Evolutionary conservation across 139 green algal species (phyloP).

Genomic region (Cymbomonas tetramitiformis): DNA sequence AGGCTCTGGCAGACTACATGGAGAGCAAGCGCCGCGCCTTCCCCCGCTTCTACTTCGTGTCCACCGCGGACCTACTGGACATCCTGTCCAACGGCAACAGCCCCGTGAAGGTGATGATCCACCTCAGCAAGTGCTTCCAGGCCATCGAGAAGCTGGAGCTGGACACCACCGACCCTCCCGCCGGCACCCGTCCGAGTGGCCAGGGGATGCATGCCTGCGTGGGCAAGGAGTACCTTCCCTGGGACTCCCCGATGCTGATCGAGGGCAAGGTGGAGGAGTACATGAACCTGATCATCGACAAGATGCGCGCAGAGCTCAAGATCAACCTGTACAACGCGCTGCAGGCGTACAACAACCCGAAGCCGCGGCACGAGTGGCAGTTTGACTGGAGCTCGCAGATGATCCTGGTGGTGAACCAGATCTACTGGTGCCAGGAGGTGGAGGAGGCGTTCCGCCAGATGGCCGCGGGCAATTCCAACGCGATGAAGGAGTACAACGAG

Average conservation of each 20-base stretch:
- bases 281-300: constrained; percentile 65
- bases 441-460: constrained; percentile 56
- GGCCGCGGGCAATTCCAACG: constrained; percentile 40
- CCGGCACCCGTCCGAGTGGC: constrained; percentile 41
- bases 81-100: constrained; percentile 71
- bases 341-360: constrained; percentile 48
- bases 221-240: constrained; percentile 57
- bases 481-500: constrained; percentile 65
- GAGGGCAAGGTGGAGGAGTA: constrained; percentile 79
- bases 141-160: constrained; percentile 72
- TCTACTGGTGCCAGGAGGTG: constrained; percentile 76
- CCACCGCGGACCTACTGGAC: constrained; percentile 60
- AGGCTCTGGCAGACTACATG: constrained; percentile 67
- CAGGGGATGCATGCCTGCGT: constrained; percentile 72
- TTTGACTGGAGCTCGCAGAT: constrained; percentile 73
- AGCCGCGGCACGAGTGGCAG: constrained; percentile 58
- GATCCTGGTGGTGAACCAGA: constrained; percentile 79
- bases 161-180: constrained; percentile 39
- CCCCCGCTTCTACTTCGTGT: constrained; percentile 75
- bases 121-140: constrained; percentile 82
- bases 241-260: constrained; percentile 46
- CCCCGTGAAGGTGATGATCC: constrained; percentile 53
- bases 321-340: constrained; percentile 43
- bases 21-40: constrained; percentile 62
- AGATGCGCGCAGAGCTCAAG: constrained; percentile 72